Evolutionary conservation across 345 rosid species (phyloP).

Genomic region (Nephelium lappaceum): DNA sequence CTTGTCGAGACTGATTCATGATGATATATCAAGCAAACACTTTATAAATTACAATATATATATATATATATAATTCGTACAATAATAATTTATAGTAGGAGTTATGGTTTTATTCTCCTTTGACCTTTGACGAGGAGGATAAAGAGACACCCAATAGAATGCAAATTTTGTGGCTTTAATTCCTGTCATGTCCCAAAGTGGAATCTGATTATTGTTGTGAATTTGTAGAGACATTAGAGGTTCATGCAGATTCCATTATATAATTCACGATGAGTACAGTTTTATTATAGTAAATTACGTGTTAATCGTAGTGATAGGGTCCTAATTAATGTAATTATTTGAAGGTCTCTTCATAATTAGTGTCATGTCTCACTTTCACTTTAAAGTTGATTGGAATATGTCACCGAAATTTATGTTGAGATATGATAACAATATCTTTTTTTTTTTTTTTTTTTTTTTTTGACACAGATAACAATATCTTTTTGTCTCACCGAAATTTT

Average conservation of each 20-base stretch:
- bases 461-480: not conserved
- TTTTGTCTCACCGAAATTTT: not conserved
- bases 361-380: conserved; percentile 5
- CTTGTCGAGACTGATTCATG: too few species aligned
- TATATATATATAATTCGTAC: not conserved
- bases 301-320: not conserved
- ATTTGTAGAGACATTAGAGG: not conserved
- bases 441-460: too few species aligned
- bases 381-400: conserved; percentile 16
- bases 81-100: too few species aligned
- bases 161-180: conserved; percentile 4
- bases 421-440: too few species aligned
- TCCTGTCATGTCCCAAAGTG: conserved; percentile 14
- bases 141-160: conserved; percentile 4
- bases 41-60: not conserved
- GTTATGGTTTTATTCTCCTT: not conserved
- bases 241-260: not conserved
- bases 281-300: too few species aligned
- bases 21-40: not conserved
- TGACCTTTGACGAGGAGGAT: conserved; percentile 13
- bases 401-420: not conserved
- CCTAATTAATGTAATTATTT: not conserved
- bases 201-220: not conserved
- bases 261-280: too few species aligned
- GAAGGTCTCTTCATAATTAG: not conserved